Conservation (phyloP, 371 early-diverging fungal species). For the Globomyces sp. region DNA sequence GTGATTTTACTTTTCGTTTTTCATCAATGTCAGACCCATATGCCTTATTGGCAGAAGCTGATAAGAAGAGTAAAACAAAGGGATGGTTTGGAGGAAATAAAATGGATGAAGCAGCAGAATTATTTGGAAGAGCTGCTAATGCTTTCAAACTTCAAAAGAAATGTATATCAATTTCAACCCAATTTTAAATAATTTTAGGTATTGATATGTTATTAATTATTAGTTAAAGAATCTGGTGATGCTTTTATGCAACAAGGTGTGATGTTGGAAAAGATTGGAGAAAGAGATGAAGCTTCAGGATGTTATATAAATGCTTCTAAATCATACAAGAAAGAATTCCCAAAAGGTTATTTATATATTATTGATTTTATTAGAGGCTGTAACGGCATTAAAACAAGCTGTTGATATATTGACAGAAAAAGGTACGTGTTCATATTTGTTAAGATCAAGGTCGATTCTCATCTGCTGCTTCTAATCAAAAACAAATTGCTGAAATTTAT, state of each 20-base stretch:
- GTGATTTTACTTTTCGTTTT: constrained; percentile 34
- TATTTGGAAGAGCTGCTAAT: constrained; percentile 87
- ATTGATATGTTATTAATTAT: no score
- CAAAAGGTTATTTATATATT: constrained; percentile 57
- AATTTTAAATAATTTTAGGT: background rate
- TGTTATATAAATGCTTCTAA: constrained; percentile 84
- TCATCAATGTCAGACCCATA: constrained; percentile 35
- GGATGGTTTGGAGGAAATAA: constrained; percentile 88
- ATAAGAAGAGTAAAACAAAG: constrained; percentile 45
- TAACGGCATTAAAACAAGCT: constrained; percentile 12
- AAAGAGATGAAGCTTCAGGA: constrained; percentile 81
- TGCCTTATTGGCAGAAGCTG: constrained; percentile 30
- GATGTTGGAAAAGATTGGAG: constrained; percentile 60
- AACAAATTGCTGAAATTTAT: constrained; percentile 91
- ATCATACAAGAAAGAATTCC: constrained; percentile 76
- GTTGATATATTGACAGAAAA: constrained; percentile 21
- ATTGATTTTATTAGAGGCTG: constrained; percentile 15
- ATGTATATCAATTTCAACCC: constrained; percentile 53
- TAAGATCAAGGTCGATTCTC: constrained; percentile 79
- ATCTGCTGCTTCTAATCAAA: constrained; percentile 87
- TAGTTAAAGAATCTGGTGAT: constrained; percentile 85
- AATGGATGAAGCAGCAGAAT: constrained; percentile 89
- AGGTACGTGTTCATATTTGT: background rate
- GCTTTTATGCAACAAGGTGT: constrained; percentile 81
- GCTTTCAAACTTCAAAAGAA: constrained; percentile 84